Evolutionary conservation across 306 rosid species (phyloP).

Genomic region (Cajanus cajan): DNA sequence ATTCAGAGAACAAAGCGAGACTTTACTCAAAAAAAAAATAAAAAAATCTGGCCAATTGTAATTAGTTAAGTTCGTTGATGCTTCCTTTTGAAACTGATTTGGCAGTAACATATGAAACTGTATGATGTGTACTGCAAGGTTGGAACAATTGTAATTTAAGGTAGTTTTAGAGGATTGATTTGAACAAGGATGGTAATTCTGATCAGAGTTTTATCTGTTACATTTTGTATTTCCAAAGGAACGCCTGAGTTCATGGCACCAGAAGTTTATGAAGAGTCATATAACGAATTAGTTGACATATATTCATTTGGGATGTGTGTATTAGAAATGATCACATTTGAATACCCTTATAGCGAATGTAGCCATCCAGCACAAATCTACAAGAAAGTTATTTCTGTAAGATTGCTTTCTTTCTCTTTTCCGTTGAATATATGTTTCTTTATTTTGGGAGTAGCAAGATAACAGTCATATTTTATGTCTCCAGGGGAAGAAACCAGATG

Average conservation of each 20-base stretch:
- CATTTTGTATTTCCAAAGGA: constrained; percentile 45
- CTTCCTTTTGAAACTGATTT: constrained; percentile 4
- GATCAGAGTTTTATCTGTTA: constrained; percentile 25
- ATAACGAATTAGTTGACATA: constrained; percentile 90
- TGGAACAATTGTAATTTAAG: background rate
- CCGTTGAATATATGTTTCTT: background rate
- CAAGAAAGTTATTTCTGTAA: constrained; percentile 94
- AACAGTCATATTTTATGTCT: constrained; percentile 30
- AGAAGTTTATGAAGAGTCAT: constrained; percentile 88
- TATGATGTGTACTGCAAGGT: background rate
- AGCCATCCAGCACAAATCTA: constrained; percentile 93
- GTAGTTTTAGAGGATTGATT: constrained; percentile 20
- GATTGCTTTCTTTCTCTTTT: constrained; percentile 40
- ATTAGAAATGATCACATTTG: constrained; percentile 94
- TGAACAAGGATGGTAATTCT: constrained; percentile 13
- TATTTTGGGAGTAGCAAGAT: constrained; percentile 27
- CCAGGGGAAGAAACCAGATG: constrained; percentile 89
- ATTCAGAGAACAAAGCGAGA: background rate
- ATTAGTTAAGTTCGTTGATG: constrained; percentile 22
- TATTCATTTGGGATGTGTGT: constrained; percentile 97
- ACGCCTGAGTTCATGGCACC: constrained; percentile 99
- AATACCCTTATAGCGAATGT: constrained; percentile 96
- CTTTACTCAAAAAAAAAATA: no score
- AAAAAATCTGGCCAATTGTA: background rate
- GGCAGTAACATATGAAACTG: background rate